Evolutionary conservation across 257 asterid genomes (phyloP).

Genomic region (Lithospermum erythrorhizon): DNA sequence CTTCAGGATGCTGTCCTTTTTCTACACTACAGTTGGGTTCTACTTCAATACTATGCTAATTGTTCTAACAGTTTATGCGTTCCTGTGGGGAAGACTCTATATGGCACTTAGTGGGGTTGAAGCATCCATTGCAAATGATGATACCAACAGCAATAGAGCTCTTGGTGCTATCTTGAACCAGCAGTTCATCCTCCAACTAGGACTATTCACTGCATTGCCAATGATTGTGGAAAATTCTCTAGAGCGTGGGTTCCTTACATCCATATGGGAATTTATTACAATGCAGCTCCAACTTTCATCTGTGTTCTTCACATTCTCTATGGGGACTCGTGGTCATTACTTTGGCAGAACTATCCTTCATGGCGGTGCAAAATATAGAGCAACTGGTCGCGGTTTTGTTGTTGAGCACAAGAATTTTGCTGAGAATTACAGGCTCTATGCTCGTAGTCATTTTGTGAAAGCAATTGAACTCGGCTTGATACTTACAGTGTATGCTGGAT

Average conservation of each 20-base stretch:
- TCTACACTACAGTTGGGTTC: conserved; percentile 89
- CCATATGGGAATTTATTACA: conserved; percentile 87
- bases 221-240: conserved; percentile 95
- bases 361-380: conserved; percentile 97
- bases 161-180: conserved; percentile 94
- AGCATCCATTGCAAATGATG: conserved; percentile 36
- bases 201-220: conserved; percentile 87
- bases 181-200: conserved; percentile 92
- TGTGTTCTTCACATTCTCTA: conserved; percentile 85
- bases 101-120: conserved; percentile 94
- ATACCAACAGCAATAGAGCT: conserved; percentile 58
- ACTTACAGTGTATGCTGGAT: conserved; percentile 77
- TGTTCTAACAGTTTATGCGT: conserved; percentile 82
- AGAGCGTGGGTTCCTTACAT: conserved; percentile 88
- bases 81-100: conserved; percentile 96
- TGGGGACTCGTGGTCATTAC: conserved; percentile 99
- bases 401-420: conserved; percentile 91
- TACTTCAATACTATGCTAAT: conserved; percentile 96
- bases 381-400: conserved; percentile 98
- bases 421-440: conserved; percentile 79
- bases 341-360: conserved; percentile 96
- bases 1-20: conserved; percentile 97
- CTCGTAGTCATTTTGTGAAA: conserved; percentile 95
- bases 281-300: conserved; percentile 98
- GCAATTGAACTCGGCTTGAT: conserved; percentile 92